Evolutionary conservation across 148 eudicot genomes (phyloP), one percentile per base, ranked within the genome.

Genomic region (Agrostemma githago): DNA sequence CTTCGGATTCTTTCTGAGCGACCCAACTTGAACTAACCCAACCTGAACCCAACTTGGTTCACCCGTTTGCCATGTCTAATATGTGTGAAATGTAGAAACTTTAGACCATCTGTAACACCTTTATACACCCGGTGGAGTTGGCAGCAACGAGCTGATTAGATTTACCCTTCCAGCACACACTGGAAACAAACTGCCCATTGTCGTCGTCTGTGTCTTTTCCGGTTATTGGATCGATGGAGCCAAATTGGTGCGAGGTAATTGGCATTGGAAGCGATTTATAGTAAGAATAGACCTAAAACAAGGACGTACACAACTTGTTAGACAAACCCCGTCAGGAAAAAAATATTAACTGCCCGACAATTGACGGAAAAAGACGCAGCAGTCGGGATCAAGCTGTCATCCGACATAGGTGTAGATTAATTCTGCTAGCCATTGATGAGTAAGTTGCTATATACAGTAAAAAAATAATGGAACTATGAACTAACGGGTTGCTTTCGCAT

Each of bases 161-260:
- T 72, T 89, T 92, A 72, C 82, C 83, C 77, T 89, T 89, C 96
- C 97, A 96, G 78, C 97, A 96, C 48, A 92, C 97, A 77, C 96
- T 90, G 20, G 99, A 96, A 79, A 96, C 99, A 73, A 96, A 96
- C 77, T 89, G 99, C 40, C 92, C 96, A 57, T 86, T 86, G 79
- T 86, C 88, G 75, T 92, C 89, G 57, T 96, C 97, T 37, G 90
- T 92, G 79, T 96, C 90, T 74, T 84, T 90, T 62, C 91, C 92
- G 51, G 99, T 85, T 48, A 89, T 81, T 73, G 96, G 90, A 87
- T 96, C 91, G 15, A 92, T 82, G 34, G 97, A 90, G 66, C 99
- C 99, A 79, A 96, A 96, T 82, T 96, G 90, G 85, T 92, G 89
- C 68, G 92, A 83, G 21, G 91, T 85, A 44, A 96, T 84, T 72